Evolutionary conservation across 306 rosid genomes (phyloP).

Genomic region (Dalbergia cultrata): DNA sequence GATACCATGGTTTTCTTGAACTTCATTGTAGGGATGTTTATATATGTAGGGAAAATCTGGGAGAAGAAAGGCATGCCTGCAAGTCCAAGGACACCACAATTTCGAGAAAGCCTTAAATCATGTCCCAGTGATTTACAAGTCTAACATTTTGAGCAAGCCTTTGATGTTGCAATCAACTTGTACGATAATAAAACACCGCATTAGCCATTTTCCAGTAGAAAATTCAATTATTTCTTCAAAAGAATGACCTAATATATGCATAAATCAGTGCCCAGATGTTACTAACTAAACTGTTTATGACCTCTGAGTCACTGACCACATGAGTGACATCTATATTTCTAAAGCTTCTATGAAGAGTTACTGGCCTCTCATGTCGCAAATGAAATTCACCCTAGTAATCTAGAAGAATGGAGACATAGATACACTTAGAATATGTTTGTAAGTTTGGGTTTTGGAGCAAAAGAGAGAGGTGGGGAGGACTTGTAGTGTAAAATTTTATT

Average conservation of each 20-base stretch:
- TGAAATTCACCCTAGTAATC: slow-evolving; percentile 24
- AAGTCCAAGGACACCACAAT: slow-evolving; percentile 94
- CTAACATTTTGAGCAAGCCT: slow-evolving; percentile 57
- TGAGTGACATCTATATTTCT: slow-evolving; percentile 9
- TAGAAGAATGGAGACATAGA: no score
- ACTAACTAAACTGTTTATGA: neutral
- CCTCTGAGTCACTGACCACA: neutral
- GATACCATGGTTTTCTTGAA: slow-evolving; percentile 59
- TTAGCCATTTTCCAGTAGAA: slow-evolving; percentile 33
- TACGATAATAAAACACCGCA: slow-evolving; percentile 29
- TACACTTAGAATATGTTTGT: no score
- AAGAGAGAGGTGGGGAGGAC: no score
- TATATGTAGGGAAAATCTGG: slow-evolving; percentile 76
- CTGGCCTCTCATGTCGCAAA: neutral
- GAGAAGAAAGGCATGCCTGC: slow-evolving; percentile 93
- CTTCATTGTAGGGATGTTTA: slow-evolving; percentile 44
- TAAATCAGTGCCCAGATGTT: neutral
- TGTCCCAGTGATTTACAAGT: slow-evolving; percentile 61
- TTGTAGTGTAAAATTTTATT: no score
- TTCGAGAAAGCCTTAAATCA: slow-evolving; percentile 89
- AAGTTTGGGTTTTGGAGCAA: no score
- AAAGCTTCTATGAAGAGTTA: slow-evolving; percentile 15
- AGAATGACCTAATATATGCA: neutral
- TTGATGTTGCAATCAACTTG: slow-evolving; percentile 44
- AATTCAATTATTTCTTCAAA: slow-evolving; percentile 34